Conservation (phyloP, 352 stramenopile genomes). For the Peronospora farinosa region DNA sequence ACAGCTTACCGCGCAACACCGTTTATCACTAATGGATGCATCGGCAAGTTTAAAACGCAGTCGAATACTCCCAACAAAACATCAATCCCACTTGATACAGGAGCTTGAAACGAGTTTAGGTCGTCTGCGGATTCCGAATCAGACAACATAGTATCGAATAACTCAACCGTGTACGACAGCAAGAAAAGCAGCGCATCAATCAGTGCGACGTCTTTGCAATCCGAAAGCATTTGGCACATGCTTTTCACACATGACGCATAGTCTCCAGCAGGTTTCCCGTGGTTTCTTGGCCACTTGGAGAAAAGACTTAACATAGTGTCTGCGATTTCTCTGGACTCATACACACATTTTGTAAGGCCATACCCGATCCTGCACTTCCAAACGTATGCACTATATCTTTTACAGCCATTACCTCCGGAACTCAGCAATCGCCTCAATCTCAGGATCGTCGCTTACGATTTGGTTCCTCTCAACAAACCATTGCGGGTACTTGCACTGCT, state of each 20-base stretch:
- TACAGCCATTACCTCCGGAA: conserved; percentile 45
- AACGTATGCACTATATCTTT: not conserved
- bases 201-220: conserved; percentile 45
- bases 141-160: conserved; percentile 79
- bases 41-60: conserved; percentile 37
- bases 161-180: conserved; percentile 67
- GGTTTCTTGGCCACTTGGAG: conserved; percentile 60
- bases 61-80: conserved; percentile 50
- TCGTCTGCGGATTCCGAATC: conserved; percentile 57
- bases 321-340: conserved; percentile 53
- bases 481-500: conserved; percentile 53
- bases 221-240: conserved; percentile 44
- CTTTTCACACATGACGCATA: conserved; percentile 55
- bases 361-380: not conserved
- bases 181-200: conserved; percentile 69
- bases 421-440: conserved; percentile 44
- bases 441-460: conserved; percentile 48
- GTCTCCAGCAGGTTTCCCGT: conserved; percentile 29
- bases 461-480: conserved; percentile 51
- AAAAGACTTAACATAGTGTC: conserved; percentile 81
- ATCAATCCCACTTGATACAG: conserved; percentile 39
- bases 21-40: conserved; percentile 53
- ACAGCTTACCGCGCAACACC: conserved; percentile 42
- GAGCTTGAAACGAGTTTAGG: conserved; percentile 13
- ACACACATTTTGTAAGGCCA: conserved; percentile 7